These are phyloP conservation scores for Neurospora cerealis DNA, from an alignment of 495 filamentous ascomycete genomes.

Conservation along the genomic window DNA sequence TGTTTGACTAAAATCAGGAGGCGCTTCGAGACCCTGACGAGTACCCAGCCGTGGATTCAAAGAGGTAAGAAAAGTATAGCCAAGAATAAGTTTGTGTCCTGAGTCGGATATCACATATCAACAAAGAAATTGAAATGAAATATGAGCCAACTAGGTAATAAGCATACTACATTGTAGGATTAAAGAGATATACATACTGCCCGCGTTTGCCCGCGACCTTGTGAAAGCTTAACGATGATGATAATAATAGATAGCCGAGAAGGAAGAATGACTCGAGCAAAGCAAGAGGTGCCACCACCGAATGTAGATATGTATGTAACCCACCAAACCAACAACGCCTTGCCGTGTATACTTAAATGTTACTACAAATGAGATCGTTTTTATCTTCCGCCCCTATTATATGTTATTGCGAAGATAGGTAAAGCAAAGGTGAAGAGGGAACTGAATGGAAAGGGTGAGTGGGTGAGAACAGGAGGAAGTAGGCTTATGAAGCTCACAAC, in stretches of 20 bases:
- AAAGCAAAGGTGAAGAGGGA: neutral
- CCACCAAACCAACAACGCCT: neutral
- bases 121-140: neutral
- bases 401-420: neutral
- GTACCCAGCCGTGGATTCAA: neutral
- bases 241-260: neutral
- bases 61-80: neutral
- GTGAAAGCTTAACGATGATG: neutral
- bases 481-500: neutral
- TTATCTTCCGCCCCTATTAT: neutral
- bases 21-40: too few relatives aligned
- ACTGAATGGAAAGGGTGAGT: neutral
- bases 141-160: neutral
- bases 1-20: too few relatives aligned
- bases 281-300: neutral
- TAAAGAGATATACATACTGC: neutral
- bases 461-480: neutral
- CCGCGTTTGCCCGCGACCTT: neutral
- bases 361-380: neutral
- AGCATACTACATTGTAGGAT: neutral
- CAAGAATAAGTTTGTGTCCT: neutral
- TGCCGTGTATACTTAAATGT: neutral
- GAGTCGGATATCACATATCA: neutral
- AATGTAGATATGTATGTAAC: neutral
- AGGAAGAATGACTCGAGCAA: neutral